These are phyloP conservation scores for Pseudogymnoascus sp. DNA, from an alignment of 2,329 filamentous ascomycete genomes.

Conservation along the genomic window DNA sequence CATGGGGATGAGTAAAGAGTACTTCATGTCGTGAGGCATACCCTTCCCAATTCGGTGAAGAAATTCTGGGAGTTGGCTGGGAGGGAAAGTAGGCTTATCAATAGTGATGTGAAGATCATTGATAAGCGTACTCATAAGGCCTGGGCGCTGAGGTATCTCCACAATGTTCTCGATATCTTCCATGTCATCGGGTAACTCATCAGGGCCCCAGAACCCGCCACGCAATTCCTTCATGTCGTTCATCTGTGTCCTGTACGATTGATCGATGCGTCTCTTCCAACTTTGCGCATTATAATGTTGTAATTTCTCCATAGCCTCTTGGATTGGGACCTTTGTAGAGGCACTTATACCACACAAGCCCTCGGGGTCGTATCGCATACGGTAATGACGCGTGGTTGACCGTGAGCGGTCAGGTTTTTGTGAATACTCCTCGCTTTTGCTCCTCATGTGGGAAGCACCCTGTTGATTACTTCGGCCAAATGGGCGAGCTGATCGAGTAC, in stretches of 20 bases:
- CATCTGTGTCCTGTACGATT: constrained; percentile 60
- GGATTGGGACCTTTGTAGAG: constrained; percentile 62
- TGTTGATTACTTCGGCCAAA: constrained; percentile 25
- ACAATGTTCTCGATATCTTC: constrained; percentile 81
- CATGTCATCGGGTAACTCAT: constrained; percentile 72
- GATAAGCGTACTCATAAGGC: constrained; percentile 71
- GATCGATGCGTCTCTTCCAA: constrained; percentile 88
- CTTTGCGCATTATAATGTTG: constrained; percentile 77
- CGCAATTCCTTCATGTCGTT: constrained; percentile 73
- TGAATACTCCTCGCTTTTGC: constrained; percentile 28
- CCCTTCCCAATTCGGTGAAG: constrained; percentile 90
- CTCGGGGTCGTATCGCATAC: constrained; percentile 72
- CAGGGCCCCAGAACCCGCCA: constrained; percentile 71
- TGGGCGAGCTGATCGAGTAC: constrained; percentile 44
- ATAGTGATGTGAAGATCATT: constrained; percentile 78
- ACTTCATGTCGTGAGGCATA: constrained; percentile 86
- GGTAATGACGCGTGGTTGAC: constrained; percentile 30
- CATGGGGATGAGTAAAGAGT: constrained; percentile 84
- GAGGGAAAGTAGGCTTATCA: constrained; percentile 87
- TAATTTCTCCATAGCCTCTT: constrained; percentile 69
- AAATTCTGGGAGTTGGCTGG: constrained; percentile 75
- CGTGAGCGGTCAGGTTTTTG: constrained; percentile 25
- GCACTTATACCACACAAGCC: constrained; percentile 65
- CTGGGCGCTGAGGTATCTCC: constrained; percentile 75
- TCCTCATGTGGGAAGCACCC: constrained; percentile 21